Evolutionary conservation across 225 moss, liverwort and hornwort species (phyloP), one percentile per base, ranked within the genome.

Genomic region (Thuidium tamariscinum): DNA sequence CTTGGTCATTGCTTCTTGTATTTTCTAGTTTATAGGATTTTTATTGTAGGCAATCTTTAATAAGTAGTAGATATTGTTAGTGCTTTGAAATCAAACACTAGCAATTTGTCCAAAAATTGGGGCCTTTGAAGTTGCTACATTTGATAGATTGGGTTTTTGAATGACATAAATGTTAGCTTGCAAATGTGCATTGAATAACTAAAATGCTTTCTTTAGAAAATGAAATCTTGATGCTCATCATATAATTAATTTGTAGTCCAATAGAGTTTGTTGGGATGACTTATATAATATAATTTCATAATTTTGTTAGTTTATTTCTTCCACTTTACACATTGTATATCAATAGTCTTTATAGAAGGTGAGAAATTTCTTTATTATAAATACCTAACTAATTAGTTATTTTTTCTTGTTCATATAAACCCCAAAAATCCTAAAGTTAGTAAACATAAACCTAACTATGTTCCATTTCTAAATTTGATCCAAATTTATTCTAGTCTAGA

Each of bases 351-450:
- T 9, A 41, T 27, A 0, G 27, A 70, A 70, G 9, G 8, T 70
- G 2, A 9, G 1, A 44, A 70, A 16, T 42, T 27, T 39, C 8
- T 42, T 26, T 26, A 9, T 9, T 42, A 16, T 9, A 44, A 1
- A 27, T 70, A 42, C 5, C 15, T 70, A 41, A 27, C 2, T 42
- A 26, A 26, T 3, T 2, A 26, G 0, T 26, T 25, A 41, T 13
- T 69, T 67, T 25, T 1, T 22, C 23, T 0, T 26, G 1, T 41
- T 41, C 4, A 14, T 21, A 5, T 26, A 26, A 42, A 26, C 0
- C 4, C 5, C 36, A 41, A 39, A 41, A 0, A 3, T 0, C 2
- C 0, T 9, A 26, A 26, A 7, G 1, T 25, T n/a, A n/a, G n/a
- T n/a, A n/a, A n/a, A n/a, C n/a, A n/a, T n/a, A 39, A 41, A 69